Evolutionary conservation across 192 early-diverging fungal genomes (phyloP).

Genomic region (Rhizophagus prolifer): DNA sequence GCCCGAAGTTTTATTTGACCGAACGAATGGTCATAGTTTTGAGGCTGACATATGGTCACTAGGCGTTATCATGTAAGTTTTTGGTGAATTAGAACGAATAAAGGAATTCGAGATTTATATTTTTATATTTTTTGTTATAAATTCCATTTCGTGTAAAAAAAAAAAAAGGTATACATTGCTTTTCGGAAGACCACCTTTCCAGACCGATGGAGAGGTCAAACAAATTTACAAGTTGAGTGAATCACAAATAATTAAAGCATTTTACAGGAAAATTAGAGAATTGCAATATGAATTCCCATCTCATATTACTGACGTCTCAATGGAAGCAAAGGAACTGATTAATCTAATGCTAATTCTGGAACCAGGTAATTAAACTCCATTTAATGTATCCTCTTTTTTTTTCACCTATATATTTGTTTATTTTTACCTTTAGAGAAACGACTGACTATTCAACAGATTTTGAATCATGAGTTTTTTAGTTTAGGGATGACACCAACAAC

Average conservation of each 20-base stretch:
- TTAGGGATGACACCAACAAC: neutral
- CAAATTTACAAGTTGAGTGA: constrained; percentile 71
- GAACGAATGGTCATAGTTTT: constrained; percentile 80
- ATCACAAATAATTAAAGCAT: neutral
- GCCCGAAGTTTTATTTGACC: constrained; percentile 87
- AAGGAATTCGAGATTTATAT: too few relatives aligned
- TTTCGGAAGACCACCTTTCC: constrained; percentile 88
- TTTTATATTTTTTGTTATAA: too few relatives aligned
- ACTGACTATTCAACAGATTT: constrained; percentile 5
- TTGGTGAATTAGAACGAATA: neutral
- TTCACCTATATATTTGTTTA: too few relatives aligned
- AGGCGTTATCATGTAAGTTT: constrained; percentile 81
- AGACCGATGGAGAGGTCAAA: constrained; percentile 67
- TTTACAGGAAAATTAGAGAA: constrained; percentile 58
- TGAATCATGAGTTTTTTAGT: constrained; percentile 1
- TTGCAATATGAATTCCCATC: constrained; percentile 3
- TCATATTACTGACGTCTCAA: constrained; percentile 19
- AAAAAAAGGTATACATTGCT: constrained; percentile 76
- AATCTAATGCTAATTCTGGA: constrained; percentile 61
- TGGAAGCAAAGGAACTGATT: constrained; percentile 65
- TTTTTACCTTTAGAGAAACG: constrained; percentile 18
- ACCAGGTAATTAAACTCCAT: constrained; percentile 46
- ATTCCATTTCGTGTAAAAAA: too few relatives aligned
- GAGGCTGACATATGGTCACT: constrained; percentile 95
- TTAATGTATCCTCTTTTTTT: neutral